Base-by-base conservation (phyloP, 2,329 filamentous ascomycete genomes). In the Epicoccum nigrum region DNA sequence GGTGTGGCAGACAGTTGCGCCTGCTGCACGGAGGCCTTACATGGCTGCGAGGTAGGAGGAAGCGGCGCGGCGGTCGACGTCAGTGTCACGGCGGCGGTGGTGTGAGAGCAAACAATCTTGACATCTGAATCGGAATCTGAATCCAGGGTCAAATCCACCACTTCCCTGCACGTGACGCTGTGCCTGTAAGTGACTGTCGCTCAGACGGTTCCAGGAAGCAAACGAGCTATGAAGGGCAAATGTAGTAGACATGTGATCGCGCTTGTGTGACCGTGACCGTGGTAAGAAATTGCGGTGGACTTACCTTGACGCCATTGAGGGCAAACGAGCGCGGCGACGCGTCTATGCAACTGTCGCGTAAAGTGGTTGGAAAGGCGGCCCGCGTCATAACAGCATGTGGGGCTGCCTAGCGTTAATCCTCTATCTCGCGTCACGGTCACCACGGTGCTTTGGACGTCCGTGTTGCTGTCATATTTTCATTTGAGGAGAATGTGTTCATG, bases 101-200 rank as follows among this genome's bases (percentile, higher is more conserved):
- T 25, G 9, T 9, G 6, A 4, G 3, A 25, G 1, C 3, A 6
- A 15, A 1, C 2, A 4, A 3, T 13, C 12, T 7, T 15, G 4
- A 20, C 38, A 23, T 50, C 44, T 6, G 53, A 50, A 13, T 62
- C 56, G n/a, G 35, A 40, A 27, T 60, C 57, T 8, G 63, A 62
- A 19, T 64, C 58, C 19, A 49, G 19, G 0, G 66, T 69, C 3
- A 67, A 59, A 46, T 68, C 64, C 27, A 69, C 48, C 32, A 64
- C 46, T 5, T 17, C 38, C 17, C 51, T 48, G 28, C 51, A 21
- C 52, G 51, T 40, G 51, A 56, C 46, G 49, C 64, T 69, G 35
- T 37, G 31, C 41, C 51, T 53, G 55, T 65, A 51, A 66, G 55
- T 50, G 31, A 34, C 30, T 21, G 35, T 31, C 27, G 11, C 20